A percentile compares a stretch with the other conserved stretches of the same genome.
These are phyloP conservation scores for Cercospora zeina DNA, from an alignment of 2,329 filamentous ascomycete genomes.

Conservation along the genomic window DNA sequence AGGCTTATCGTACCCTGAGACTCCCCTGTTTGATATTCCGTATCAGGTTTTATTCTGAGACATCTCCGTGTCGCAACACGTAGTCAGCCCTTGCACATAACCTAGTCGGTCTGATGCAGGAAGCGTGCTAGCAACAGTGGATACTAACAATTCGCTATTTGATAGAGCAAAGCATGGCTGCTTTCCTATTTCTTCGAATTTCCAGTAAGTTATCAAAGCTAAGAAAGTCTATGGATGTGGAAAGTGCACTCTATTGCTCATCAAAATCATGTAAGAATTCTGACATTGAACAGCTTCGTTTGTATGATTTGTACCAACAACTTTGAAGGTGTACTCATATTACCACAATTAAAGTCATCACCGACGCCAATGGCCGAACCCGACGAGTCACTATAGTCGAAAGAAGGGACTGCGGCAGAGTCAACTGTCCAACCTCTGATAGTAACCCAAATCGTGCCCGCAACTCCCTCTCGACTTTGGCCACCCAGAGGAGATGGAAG, in stretches of 20 bases:
- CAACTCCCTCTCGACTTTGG: no score
- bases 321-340: conserved; percentile 1
- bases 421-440: no score
- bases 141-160: neutral
- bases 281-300: neutral
- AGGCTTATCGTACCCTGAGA: no score
- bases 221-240: neutral
- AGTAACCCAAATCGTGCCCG: no score
- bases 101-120: neutral
- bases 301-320: neutral
- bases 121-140: neutral
- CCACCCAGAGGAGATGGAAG: no score
- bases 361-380: neutral
- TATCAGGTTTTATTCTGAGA: no score
- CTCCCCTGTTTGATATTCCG: no score
- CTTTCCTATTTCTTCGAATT: neutral
- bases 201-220: neutral
- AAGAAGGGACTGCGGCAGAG: no score
- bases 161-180: neutral
- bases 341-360: conserved; percentile 1
- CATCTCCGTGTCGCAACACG: no score
- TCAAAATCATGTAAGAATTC: conserved; percentile 7
- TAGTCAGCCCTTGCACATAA: neutral
- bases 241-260: neutral
- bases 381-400: no score